Base-by-base conservation (phyloP, 495 filamentous ascomycete species). In the Articulospora tetracladia region DNA sequence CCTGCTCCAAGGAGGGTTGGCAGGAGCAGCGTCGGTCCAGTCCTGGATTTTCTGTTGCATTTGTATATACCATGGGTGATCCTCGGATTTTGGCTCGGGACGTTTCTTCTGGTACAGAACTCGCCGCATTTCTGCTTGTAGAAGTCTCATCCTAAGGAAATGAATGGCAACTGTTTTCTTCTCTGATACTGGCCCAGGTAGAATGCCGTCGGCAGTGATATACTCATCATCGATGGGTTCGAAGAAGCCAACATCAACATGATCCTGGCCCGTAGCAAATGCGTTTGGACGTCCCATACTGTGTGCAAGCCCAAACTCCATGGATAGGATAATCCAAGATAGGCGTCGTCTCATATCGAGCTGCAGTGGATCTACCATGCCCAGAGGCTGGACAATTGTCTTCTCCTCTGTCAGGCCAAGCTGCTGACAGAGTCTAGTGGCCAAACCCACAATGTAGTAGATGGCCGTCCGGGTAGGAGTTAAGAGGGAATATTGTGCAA, bases 401-500 rank as follows among this genome's bases (percentile, higher is more conserved):
- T 87, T 87, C 73, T 97, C 93, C 65, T 96, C 90, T 17, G 84
- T 83, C 55, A 95, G 79, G 3, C 91, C 91, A 25, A 96, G 76
- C 51, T 96, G 87, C 68, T 97, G 93, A 68, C 88, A 89, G 25
- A 98, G 82, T 68, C 88, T 88, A 19, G 88, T 86, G 17, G 90
- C 92, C 32, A 92, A 82, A 13, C 93, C 93, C 44, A 95, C 84
- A 30, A 98, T 84, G 77, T 95, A 96, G 70, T 96, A 98, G 19
- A 83, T 87, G 20, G 93, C 90, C 23, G 92, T 95, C 49, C 91
- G 77, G 0, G 92, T 97, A 2, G 93, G 92, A 2, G 93, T 97
- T 39, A 97, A 73, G 36, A 97, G 77, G 11, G 93, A 96, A 74
- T 98, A 98, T 68, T 93, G 90, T 20, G 85, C 91, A 72, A 97